Conservation (phyloP, 2,329 filamentous ascomycete genomes). For the Cryphonectria radicalis region DNA sequence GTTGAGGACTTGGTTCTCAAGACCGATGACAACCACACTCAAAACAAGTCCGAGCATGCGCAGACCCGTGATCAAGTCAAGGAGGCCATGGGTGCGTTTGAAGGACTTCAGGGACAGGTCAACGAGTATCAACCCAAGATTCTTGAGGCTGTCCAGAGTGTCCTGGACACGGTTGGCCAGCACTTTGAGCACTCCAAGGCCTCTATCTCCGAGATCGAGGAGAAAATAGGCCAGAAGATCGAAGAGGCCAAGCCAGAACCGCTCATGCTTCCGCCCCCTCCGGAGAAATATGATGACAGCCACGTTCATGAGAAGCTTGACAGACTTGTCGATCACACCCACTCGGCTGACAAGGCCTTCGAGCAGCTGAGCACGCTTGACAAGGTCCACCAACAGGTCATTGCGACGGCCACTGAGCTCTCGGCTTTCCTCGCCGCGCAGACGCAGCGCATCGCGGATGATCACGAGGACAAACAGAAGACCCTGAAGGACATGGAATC, state of each 20-base stretch:
- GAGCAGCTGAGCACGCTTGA: conserved; percentile 82
- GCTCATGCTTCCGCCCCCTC: conserved; percentile 58
- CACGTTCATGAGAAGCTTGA: conserved; percentile 40
- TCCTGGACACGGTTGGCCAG: conserved; percentile 79
- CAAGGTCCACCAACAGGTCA: conserved; percentile 85
- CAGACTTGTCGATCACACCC: conserved; percentile 65
- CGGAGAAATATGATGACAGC: conserved; percentile 59
- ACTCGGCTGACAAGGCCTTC: conserved; percentile 70
- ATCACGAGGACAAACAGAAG: conserved; percentile 78
- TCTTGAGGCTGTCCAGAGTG: conserved; percentile 81
- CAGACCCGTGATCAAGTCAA: conserved; percentile 81
- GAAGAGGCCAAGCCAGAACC: conserved; percentile 65
- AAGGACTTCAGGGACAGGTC: conserved; percentile 77
- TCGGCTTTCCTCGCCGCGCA: conserved; percentile 80
- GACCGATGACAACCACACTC: conserved; percentile 74
- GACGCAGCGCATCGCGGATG: conserved; percentile 73
- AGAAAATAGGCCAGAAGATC: conserved; percentile 63
- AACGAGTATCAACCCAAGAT: conserved; percentile 88
- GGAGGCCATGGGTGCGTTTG: conserved; percentile 73
- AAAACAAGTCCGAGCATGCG: conserved; percentile 78
- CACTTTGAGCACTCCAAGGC: conserved; percentile 88
- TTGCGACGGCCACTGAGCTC: conserved; percentile 81
- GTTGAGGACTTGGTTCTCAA: conserved; percentile 79
- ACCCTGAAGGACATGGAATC: conserved; percentile 81
- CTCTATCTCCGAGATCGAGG: conserved; percentile 58